Evolutionary conservation across 1,284 basidiomycete species (phyloP).

Genomic region (Fomitopsis pinicola): DNA sequence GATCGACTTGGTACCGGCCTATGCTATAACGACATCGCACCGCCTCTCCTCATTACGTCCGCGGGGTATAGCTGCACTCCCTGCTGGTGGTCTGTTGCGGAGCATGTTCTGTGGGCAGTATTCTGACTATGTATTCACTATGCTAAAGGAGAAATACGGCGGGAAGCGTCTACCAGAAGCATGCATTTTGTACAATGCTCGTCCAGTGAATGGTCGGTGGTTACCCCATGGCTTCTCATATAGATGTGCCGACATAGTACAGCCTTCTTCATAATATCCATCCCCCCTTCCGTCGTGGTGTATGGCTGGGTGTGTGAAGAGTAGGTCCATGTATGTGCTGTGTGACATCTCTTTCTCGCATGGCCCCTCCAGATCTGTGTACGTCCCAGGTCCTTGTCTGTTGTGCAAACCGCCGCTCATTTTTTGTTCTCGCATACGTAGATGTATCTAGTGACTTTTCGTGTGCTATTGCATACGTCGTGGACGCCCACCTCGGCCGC

Average conservation of each 20-base stretch:
- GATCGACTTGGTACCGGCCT: no score
- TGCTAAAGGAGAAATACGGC: no score
- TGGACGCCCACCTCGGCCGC: conserved; percentile 37
- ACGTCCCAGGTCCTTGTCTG: conserved; percentile 18
- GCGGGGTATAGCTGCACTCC: not conserved
- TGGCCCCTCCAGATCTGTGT: conserved; percentile 38
- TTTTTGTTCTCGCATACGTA: no score
- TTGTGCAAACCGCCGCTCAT: no score
- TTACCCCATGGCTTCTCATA: not conserved
- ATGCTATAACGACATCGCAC: no score
- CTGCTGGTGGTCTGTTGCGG: no score
- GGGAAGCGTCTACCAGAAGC: no score
- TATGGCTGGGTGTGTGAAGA: conserved; percentile 77
- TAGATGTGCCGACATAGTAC: no score
- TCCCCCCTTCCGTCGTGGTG: conserved; percentile 58
- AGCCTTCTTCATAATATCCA: conserved; percentile 33
- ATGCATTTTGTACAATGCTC: no score
- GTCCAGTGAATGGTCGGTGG: not conserved
- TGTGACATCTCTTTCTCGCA: conserved; percentile 19
- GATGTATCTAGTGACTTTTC: no score
- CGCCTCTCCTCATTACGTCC: no score
- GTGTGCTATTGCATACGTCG: conserved; percentile 60
- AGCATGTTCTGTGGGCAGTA: not conserved
- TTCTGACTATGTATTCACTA: no score
- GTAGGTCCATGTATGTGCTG: conserved; percentile 62